phyloP scores from a whole-genome alignment of 83 land plant genomes.

The Diphasiastrum complanatum region DNA sequence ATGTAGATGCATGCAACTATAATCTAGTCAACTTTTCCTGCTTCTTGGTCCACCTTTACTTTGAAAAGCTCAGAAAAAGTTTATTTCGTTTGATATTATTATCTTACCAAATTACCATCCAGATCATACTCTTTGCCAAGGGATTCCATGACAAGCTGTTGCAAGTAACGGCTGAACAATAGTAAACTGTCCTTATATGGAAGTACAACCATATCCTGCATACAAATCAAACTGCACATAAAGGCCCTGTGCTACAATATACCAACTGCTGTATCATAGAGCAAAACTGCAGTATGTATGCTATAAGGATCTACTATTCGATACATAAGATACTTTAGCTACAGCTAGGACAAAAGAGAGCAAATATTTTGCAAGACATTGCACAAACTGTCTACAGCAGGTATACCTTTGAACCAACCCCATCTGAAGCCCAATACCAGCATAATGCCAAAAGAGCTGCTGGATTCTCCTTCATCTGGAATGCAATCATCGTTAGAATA shows the following conservation, averaged over 20 bases:
- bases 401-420: conserved; percentile 80
- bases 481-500: background rate
- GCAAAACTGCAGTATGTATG: no score
- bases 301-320: no score
- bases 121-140: conserved; percentile 93
- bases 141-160: conserved; percentile 97
- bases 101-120: conserved; percentile 85
- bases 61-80: no score
- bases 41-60: no score
- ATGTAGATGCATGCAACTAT: no score
- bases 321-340: background rate
- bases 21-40: no score
- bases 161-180: conserved; percentile 87
- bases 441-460: conserved; percentile 87
- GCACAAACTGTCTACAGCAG: background rate
- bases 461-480: conserved; percentile 73
- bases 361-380: background rate
- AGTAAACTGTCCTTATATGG: conserved; percentile 96
- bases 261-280: no score
- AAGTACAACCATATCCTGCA: conserved; percentile 94
- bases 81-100: no score
- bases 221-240: conserved; percentile 6
- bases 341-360: conserved; percentile 1
- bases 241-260: no score
- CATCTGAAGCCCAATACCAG: conserved; percentile 97